These are phyloP conservation scores for Vitis vinifera DNA, from an alignment of 164 flowering plant species.

Conservation along the genomic window ASM3070453v1 NC_081809.1:3376501-3377000, in stretches of 20 bases:
- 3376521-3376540: too few relatives aligned
- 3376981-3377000: too few relatives aligned
- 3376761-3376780: not conserved
- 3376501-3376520: too few relatives aligned
- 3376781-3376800: conserved; percentile 11
- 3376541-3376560: too few relatives aligned
- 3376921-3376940: not conserved
- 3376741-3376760: not conserved
- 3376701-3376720: not conserved
- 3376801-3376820: conserved; percentile 10
- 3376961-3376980: too few relatives aligned
- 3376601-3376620: conserved; percentile 9
- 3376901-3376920: conserved; percentile 12
- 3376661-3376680: not conserved
- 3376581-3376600: not conserved
- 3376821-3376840: conserved; percentile 1
- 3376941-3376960: too few relatives aligned
- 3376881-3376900: conserved; percentile 10
- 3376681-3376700: not conserved
- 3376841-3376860: conserved; percentile 19
- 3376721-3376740: not conserved
- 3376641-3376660: not conserved
- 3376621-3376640: not conserved
- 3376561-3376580: not conserved
- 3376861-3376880: conserved; percentile 7